Base-by-base conservation (phyloP, 1,284 basidiomycete species). In the Ganoderma sinense region DNA sequence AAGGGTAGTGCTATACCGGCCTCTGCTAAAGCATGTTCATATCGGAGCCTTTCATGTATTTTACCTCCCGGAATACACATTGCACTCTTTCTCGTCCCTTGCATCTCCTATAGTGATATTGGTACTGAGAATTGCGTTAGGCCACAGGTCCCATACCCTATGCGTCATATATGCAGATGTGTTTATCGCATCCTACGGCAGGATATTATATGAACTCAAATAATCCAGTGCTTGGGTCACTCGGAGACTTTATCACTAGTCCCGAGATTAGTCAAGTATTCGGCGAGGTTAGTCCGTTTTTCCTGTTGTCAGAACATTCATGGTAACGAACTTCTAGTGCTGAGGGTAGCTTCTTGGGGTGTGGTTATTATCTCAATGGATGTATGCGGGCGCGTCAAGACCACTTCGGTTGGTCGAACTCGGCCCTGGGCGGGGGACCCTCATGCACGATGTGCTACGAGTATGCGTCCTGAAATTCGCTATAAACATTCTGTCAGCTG, bases 231-330 rank as follows among this genome's bases (percentile, higher is more conserved):
- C 95, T 99, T 76, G 98, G 98, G 13, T 76, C 89, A 0, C 85
- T 87, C 43, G 98, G 98, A 3, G 98, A 99, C 83, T 99, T 99
- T 77, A 93, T 96, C 51, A 99, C 98, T 1, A 96, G 94, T 73
- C 98, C 98, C 1, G 98, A 99, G 79, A 98, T 99, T 66, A 95
- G 91, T 75, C 97, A 99, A 80, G 90, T 96, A 0, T 99, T 99
- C 80, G 98, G 98, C 72, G 97, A 99, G 90, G 96, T 97, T 78
- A 70, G 87, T 78, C 43, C 61, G 10, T 40, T 33, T 26, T 18
- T 41, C 29, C 5, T 33, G 48, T 31, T 6, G n/a, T 31, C 10
- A 33, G 7, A 41, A 23, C 64, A 56, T 40, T 13, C 13, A 73
- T 74, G 82, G 78, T 85, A 82, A 86, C 79, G 78, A 86, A 75